Evolutionary conservation across 352 stramenopile species (phyloP).

Genomic region (Aphanomyces euteiches): DNA sequence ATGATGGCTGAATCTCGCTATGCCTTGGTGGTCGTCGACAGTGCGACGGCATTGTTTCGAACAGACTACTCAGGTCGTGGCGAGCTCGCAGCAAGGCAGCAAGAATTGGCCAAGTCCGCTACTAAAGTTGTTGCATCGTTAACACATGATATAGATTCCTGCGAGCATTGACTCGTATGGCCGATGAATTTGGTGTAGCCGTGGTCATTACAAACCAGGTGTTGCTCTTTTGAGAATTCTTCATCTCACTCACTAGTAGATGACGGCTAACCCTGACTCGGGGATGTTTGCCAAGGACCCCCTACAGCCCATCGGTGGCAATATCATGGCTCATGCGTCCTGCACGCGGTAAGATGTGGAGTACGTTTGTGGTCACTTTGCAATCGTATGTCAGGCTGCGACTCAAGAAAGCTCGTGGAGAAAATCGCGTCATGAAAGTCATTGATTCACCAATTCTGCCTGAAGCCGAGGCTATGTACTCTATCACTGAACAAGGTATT

Average conservation of each 20-base stretch:
- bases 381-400: slow-evolving; percentile 54
- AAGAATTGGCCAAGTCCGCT: slow-evolving; percentile 74
- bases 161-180: slow-evolving; percentile 94
- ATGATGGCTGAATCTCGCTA: slow-evolving; percentile 98
- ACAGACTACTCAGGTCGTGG: slow-evolving; percentile 98
- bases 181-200: slow-evolving; percentile 99
- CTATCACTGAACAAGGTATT: slow-evolving; percentile 94
- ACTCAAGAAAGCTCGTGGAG: slow-evolving; percentile 95
- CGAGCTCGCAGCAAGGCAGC: slow-evolving; percentile 94
- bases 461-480: slow-evolving; percentile 98
- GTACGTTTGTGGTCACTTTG: slow-evolving; percentile 5
- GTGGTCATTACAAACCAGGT: slow-evolving; percentile 88
- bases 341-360: slow-evolving; percentile 53
- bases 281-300: slow-evolving; percentile 89
- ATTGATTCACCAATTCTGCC: slow-evolving; percentile 95
- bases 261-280: slow-evolving; percentile 86
- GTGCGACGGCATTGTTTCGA: slow-evolving; percentile 96
- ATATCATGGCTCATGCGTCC: slow-evolving; percentile 85
- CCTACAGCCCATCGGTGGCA: slow-evolving; percentile 88
- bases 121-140: neutral
- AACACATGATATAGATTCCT: slow-evolving; percentile 92
- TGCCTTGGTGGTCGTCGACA: slow-evolving; percentile 96
- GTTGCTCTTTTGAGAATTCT: slow-evolving; percentile 7
- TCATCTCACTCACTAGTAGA: slow-evolving; percentile 40
- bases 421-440: slow-evolving; percentile 98